These are phyloP conservation scores for Xylaria curta DNA, from an alignment of 495 filamentous ascomycete species.

Conservation along the genomic window DNA sequence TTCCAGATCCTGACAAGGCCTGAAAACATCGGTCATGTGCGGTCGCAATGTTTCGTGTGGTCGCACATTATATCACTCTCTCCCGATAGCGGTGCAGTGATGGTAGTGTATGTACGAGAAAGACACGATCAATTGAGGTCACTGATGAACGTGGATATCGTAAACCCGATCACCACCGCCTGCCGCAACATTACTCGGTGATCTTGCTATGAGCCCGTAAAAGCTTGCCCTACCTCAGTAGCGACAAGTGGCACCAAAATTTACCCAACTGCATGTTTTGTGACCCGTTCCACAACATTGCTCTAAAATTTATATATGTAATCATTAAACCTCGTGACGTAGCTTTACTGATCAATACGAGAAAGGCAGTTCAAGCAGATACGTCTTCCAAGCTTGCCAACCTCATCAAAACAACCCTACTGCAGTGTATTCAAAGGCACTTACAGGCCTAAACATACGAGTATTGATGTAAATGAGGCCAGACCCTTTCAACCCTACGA, in stretches of 20 bases:
- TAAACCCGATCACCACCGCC: not conserved
- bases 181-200: not conserved
- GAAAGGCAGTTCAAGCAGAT: not conserved
- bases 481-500: not conserved
- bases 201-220: not conserved
- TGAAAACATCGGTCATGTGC: constrained; percentile 21
- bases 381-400: not conserved
- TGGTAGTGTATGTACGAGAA: not conserved
- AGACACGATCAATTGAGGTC: not conserved
- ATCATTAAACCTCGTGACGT: not conserved
- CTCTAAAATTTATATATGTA: not conserved
- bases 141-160: not conserved
- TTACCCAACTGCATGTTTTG: not conserved
- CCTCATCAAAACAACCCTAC: not conserved
- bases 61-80: constrained; percentile 14
- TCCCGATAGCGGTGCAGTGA: not conserved
- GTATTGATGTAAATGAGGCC: not conserved
- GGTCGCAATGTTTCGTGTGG: constrained; percentile 28
- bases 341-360: not conserved
- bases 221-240: constrained; percentile 2
- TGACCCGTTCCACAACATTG: not conserved
- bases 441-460: not conserved
- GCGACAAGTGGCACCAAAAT: not conserved
- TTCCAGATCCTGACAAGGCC: constrained; percentile 26
- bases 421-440: not conserved